Evolutionary conservation across 768 basidiomycete species (phyloP).

Genomic region (Mycena latifolia): DNA sequence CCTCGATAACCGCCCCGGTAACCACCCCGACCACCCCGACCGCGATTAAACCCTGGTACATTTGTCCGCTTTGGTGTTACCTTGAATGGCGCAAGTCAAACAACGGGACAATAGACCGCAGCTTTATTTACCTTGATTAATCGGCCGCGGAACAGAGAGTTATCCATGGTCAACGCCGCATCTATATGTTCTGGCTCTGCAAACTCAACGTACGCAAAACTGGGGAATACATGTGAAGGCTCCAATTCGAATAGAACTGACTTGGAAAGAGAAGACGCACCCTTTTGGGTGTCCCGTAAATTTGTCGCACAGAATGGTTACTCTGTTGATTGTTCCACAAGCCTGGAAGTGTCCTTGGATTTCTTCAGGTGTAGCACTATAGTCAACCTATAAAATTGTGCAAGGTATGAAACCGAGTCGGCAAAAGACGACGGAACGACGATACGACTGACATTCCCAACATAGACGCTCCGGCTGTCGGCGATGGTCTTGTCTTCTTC

Average conservation of each 20-base stretch:
- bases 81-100: constrained; percentile 52
- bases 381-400: constrained; percentile 83
- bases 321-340: constrained; percentile 98
- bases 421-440: constrained; percentile 27
- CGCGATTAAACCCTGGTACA: constrained; percentile 90
- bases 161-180: constrained; percentile 93
- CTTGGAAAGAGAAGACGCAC: constrained; percentile 52
- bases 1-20: constrained; percentile 72
- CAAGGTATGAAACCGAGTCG: constrained; percentile 17
- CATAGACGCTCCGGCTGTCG: constrained; percentile 91
- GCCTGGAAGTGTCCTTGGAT: constrained; percentile 98
- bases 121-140: constrained; percentile 79
- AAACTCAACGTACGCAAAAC: constrained; percentile 99
- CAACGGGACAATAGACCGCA: background rate
- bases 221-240: constrained; percentile 45
- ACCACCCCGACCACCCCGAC: constrained; percentile 77
- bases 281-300: constrained; percentile 99
- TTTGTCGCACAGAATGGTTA: constrained; percentile 99
- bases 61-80: constrained; percentile 98
- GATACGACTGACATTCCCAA: constrained; percentile 87
- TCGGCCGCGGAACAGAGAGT: constrained; percentile 94
- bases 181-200: constrained; percentile 93
- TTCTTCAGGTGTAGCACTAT: constrained; percentile 96
- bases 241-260: too few species aligned
- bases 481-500: constrained; percentile 89